Base-by-base conservation (phyloP, 106 monocot genomes). In the Dendrobium officinale region DNA sequence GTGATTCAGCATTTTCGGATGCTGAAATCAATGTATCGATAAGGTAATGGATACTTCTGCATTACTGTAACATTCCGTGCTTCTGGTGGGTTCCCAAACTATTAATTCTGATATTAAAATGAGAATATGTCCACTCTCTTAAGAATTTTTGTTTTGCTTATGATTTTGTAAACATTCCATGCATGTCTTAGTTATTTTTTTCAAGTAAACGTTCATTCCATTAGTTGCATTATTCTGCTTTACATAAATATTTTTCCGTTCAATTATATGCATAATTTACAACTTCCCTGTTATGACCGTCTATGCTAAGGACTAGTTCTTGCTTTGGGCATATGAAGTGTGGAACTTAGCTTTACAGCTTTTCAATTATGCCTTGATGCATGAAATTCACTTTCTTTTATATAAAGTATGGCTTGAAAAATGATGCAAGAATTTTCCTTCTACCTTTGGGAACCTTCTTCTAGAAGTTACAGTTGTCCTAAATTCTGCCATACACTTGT, bases 1-100 rank as follows among this genome's bases (percentile, higher is more conserved):
- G 78, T 85, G 90, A 84, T 73, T 85, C 89, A 67, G 89, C 88
- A 54, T 66, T 77, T 78, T 86, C 91, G 19, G 88, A 82, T 84
- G 72, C 79, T 79, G 85, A 87, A 47, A 81, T 79, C 61, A 66
- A 84, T 80, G 75, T 79, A 77, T 59, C 67, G 72, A 56, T 81
- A 27, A 87, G 94, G 89, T 91, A 85, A n/a, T 43, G 18, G 31
- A 51, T 15, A 13, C 13, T 51, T 3, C 13, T 51, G 51, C 3
- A 13, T 13, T 51, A 13, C 13, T 3, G 51, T 51, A 51, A 15
- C 75, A 77, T 68, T 75, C 20, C 27, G 6, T 79, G 37, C 1
- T 9, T 41, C 26, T 44, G 8, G 15, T 9, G 4, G 41, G 56
- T 72, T 29, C 54, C 61, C 68, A 49, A 29, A n/a, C n/a, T 74